Base-by-base conservation (phyloP, 345 rosid species). In the Citrus cavaleriei region DNA sequence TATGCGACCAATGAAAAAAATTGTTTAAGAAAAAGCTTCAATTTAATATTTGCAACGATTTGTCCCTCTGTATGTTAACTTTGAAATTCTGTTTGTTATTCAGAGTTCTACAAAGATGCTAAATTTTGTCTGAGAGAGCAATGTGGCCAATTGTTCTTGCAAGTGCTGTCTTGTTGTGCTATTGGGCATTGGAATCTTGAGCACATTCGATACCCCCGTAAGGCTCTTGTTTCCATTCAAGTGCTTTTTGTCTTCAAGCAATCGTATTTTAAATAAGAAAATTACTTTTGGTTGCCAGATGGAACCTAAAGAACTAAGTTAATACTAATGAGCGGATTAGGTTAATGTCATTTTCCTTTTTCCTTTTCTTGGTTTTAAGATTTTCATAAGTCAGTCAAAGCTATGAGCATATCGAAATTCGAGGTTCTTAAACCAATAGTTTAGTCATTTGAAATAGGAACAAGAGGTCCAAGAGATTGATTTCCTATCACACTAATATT, bases 151-250 rank as follows among this genome's bases (percentile, higher is more conserved):
- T 30, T 32, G 27, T n/a, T 34, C 46, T 55, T 2, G 16, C 46
- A 54, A 51, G 25, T n/a, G 24, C 12, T 77, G 85, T 70, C 79
- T 27, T 74, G 8, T 73, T 70, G 9, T 74, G 75, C 25, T 49
- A 35, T 4, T 1, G n/a, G 46, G 8, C 51, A 64, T 7, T 49
- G 74, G 89, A 68, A 82, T 84, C 85, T 84, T 81, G 74, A 54
- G 66, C 38, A 4, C 34, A 21, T 19, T 57, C 19, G 82, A 75
- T 81, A 13, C 86, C 80, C 72, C 74, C n/a, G 73, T 18, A 34
- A 27, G 46, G 7, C 19, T 60, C 34, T 80, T 22, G 35, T 10
- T 40, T 42, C 13, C 46, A 40, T 58, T 54, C 9, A 55, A 16
- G 69, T 42, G 77, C 60, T 40, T 72, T 72, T 57, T 77, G 80